Conservation (phyloP, 768 basidiomycete genomes). For the Coprinellus micaceus region DNA sequence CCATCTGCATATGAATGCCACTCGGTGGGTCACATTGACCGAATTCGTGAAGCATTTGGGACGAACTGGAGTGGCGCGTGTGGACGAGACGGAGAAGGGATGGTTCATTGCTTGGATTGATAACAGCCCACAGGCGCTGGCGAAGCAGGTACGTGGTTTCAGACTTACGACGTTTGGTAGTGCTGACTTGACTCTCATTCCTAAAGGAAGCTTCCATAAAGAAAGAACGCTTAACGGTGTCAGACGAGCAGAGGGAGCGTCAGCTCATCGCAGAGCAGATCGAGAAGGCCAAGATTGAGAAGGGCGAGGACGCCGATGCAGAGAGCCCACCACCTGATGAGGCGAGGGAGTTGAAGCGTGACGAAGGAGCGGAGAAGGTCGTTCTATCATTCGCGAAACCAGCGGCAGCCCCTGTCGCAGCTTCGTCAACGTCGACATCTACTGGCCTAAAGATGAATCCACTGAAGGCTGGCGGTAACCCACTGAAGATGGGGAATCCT, state of each 20-base stretch:
- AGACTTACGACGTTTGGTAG: neutral
- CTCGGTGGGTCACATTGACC: constrained; percentile 96
- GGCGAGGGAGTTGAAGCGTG: constrained; percentile 55
- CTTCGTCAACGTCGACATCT: constrained; percentile 32
- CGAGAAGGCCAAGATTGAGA: constrained; percentile 68
- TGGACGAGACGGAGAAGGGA: constrained; percentile 98
- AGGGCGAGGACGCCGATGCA: constrained; percentile 30
- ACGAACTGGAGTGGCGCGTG: constrained; percentile 77
- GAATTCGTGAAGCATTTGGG: constrained; percentile 93
- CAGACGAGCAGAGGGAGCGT: constrained; percentile 94
- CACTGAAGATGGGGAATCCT: constrained; percentile 61
- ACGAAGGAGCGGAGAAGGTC: constrained; percentile 69
- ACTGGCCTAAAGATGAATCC: constrained; percentile 62
- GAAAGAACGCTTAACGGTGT: constrained; percentile 87
- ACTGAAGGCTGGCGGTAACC: constrained; percentile 56
- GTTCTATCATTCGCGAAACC: constrained; percentile 60
- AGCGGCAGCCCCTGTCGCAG: constrained; percentile 24
- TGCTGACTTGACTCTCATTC: constrained; percentile 2
- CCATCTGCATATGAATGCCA: constrained; percentile 98
- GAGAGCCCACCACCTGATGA: constrained; percentile 44
- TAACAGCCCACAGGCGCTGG: constrained; percentile 89
- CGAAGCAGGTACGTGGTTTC: constrained; percentile 72
- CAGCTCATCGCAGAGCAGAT: constrained; percentile 90
- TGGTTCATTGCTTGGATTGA: constrained; percentile 99
- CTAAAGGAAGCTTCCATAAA: constrained; percentile 77